Evolutionary conservation across 164 flowering plant genomes (phyloP), one percentile per base, ranked within the genome.

Genomic region (Aristolochia californica): DNA sequence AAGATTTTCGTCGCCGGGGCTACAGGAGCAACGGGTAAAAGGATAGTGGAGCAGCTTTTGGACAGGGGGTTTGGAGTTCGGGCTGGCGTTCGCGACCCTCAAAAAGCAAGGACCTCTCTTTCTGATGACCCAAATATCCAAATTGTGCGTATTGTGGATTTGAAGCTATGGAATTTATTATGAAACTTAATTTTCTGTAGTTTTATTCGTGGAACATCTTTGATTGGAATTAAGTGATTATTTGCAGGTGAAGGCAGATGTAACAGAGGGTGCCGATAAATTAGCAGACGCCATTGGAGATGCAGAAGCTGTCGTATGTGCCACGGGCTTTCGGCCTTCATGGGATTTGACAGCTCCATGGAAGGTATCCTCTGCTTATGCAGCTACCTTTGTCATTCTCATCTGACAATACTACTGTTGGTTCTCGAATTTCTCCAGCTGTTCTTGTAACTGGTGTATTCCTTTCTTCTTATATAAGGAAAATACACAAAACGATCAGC

Each of bases 1-100:
- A 91, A 77, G 54, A 66, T 91, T 2, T 88, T 91, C 67, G 98
- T 91, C 16, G 96, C 96, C 5, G 98, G 98, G 18, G 98, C 98
- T 0, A 83, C 96, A 11, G 98, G 98, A 7, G 75, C 55, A 54
- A 86, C 96, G n/a, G 95, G 98, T 8, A 88, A 85, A 66, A 83
- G 93, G 71, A 77, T 88, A 43, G 98, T 91, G 18, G 81, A 85
- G 70, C 90, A 85, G 78, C 74, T 91, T 9, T 72, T 88, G 58
- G 82, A 84, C 0, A 88, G 74, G 64, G 98, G 96, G 26, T 88
- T 87, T 69, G 68, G 68, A 7, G 96, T 91, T 22, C 87, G 87
- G 67, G 98, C 96, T 4, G 98, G 98, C 1, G 96, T 88, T 62
- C 77, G 89, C 14, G 86, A 88, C 63, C 16, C 83, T 5, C 86